Evolutionary conservation across 2,329 filamentous ascomycete genomes (phyloP).

Genomic region (Xylariaceae sp.): DNA sequence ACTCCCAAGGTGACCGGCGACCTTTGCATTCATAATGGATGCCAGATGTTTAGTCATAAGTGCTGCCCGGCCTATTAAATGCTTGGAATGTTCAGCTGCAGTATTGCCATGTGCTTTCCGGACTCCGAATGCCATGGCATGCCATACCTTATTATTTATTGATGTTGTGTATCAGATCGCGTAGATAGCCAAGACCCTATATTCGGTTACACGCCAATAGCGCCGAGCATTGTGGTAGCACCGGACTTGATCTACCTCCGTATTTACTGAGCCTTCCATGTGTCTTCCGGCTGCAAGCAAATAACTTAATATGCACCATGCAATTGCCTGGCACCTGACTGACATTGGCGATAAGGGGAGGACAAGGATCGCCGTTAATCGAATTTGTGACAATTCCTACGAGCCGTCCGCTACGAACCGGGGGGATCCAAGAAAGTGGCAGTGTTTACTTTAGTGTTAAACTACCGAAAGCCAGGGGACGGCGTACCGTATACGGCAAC

Average conservation of each 20-base stretch:
- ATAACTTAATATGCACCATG: background rate
- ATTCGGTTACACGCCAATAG: conserved; percentile 1
- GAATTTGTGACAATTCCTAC: conserved; percentile 6
- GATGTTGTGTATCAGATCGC: background rate
- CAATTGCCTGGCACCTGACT: background rate
- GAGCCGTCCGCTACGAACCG: too few species aligned
- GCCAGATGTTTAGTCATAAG: conserved; percentile 2
- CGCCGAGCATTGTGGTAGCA: background rate
- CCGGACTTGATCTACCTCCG: background rate
- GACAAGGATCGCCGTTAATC: conserved; percentile 1
- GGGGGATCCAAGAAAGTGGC: background rate
- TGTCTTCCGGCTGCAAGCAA: too few species aligned
- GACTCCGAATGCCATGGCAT: conserved; percentile 23
- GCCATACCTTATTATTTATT: background rate
- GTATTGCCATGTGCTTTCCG: conserved; percentile 6
- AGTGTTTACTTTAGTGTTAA: too few species aligned
- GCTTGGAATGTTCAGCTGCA: background rate
- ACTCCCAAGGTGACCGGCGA: conserved; percentile 4
- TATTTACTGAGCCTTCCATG: background rate
- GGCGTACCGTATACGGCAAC: too few species aligned
- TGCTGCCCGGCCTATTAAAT: conserved; percentile 12
- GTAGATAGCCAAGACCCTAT: background rate
- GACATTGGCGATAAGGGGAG: too few species aligned
- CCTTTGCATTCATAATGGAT: background rate
- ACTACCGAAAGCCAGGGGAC: too few species aligned